A percentile compares a stretch with the other conserved stretches of the same genome.
Evolutionary conservation across 805 yeast genomes (phyloP).

Genomic region (Hanseniaspora guilliermondii): DNA sequence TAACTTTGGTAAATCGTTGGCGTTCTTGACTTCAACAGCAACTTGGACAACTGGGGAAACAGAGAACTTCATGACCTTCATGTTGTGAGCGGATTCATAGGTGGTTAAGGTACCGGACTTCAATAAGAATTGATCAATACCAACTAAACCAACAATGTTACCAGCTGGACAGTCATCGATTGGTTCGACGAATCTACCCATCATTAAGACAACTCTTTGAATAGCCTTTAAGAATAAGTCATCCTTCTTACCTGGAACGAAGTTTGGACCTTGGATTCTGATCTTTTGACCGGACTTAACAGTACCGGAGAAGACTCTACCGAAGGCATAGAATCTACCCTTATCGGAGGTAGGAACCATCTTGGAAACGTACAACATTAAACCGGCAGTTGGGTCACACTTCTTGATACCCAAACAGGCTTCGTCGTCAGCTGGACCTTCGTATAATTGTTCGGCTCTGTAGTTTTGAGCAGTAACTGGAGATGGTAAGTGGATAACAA

Average conservation of each 20-base stretch:
- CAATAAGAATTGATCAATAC: conserved; percentile 98
- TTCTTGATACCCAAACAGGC: conserved; percentile 84
- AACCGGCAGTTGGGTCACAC: conserved; percentile 97
- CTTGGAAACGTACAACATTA: conserved; percentile 99
- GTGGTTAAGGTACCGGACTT: conserved; percentile 99
- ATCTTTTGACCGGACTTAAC: conserved; percentile 98
- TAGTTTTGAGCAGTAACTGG: conserved; percentile 98
- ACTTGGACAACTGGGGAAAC: conserved; percentile 99
- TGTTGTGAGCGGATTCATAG: conserved; percentile 92
- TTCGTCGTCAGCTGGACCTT: conserved; percentile 94
- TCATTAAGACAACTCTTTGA: conserved; percentile 98
- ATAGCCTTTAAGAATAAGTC: conserved; percentile 93
- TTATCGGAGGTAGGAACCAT: conserved; percentile 99
- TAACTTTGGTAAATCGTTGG: conserved; percentile 96
- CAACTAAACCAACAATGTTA: conserved; percentile 99
- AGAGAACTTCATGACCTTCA: conserved; percentile 99
- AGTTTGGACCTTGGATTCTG: conserved; percentile 99
- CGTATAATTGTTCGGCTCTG: conserved; percentile 98
- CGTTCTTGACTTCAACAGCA: conserved; percentile 99
- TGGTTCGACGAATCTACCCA: conserved; percentile 97
- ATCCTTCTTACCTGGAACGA: conserved; percentile 95
- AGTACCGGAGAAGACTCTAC: conserved; percentile 99
- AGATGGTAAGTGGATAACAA: conserved; percentile 95
- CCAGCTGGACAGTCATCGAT: conserved; percentile 99
- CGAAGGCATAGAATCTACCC: conserved; percentile 99